Percentiles rank a stretch among this genome's conserved stretches.
These are phyloP conservation scores for Leucogyrophana mollusca DNA, from an alignment of 768 basidiomycete genomes.

Conservation along the genomic window DNA sequence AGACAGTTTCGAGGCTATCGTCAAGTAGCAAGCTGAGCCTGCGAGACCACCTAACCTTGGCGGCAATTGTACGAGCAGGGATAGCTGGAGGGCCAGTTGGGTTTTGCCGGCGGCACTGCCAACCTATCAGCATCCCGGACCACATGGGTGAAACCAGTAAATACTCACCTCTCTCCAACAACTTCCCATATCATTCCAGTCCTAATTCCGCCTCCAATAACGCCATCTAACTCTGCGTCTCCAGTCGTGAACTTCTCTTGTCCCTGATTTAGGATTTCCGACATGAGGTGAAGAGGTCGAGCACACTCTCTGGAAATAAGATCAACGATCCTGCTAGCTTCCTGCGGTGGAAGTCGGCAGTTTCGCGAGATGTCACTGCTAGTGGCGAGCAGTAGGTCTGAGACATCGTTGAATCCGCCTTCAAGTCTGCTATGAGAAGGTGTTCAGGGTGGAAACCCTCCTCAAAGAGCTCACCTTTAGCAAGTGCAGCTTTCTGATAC, in stretches of 20 bases:
- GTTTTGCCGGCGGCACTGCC: constrained; percentile 92
- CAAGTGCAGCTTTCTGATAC: constrained; percentile 33
- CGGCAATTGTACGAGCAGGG: constrained; percentile 76
- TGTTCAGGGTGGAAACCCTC: background rate
- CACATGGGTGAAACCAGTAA: background rate
- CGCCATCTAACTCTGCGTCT: constrained; percentile 62
- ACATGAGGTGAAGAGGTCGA: constrained; percentile 40
- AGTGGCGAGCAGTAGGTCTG: constrained; percentile 50
- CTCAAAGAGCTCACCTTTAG: constrained; percentile 31
- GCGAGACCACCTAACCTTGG: constrained; percentile 50
- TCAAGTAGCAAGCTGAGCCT: constrained; percentile 77
- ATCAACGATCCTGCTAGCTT: constrained; percentile 51
- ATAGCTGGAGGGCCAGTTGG: constrained; percentile 83
- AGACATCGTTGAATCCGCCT: constrained; percentile 49
- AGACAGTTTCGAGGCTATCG: constrained; percentile 67
- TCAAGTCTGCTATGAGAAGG: constrained; percentile 2
- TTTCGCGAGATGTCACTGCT: constrained; percentile 53
- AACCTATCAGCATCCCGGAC: constrained; percentile 6
- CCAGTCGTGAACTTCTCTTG: constrained; percentile 69
- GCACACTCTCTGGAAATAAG: constrained; percentile 44
- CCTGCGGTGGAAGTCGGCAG: constrained; percentile 50
- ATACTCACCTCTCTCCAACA: constrained; percentile 78
- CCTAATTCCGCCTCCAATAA: constrained; percentile 77
- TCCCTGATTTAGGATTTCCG: constrained; percentile 33
- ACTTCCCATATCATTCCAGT: constrained; percentile 87